phyloP scores from a whole-genome alignment of 1,139 yeast species.

The Pichiaceae sp. region DNA sequence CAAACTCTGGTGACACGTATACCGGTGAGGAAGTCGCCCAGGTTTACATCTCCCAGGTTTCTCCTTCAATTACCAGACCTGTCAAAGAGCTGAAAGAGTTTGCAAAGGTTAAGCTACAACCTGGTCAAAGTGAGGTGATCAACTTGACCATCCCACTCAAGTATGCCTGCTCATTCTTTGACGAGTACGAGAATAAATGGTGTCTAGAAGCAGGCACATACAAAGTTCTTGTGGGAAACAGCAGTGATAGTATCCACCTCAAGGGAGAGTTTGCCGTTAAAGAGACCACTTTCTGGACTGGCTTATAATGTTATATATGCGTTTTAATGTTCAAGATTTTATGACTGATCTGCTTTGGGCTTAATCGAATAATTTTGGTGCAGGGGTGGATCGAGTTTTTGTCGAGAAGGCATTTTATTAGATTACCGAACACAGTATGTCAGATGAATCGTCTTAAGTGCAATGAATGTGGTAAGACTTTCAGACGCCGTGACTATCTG shows the following conservation, averaged over 20 bases:
- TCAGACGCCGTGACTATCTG: too few species aligned
- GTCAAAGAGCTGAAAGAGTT: conserved; percentile 50
- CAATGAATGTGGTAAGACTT: too few species aligned
- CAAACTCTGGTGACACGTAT: neutral
- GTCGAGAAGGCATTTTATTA: too few species aligned
- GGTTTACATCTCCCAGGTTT: neutral
- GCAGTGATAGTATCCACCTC: conserved; percentile 1
- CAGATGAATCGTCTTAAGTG: too few species aligned
- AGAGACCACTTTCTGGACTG: neutral
- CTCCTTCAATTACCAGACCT: conserved; percentile 33
- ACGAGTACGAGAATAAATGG: conserved; percentile 18
- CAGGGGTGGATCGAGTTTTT: too few species aligned
- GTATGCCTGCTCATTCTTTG: conserved; percentile 1
- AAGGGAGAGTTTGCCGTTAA: conserved; percentile 2
- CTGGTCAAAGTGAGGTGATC: neutral
- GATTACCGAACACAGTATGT: too few species aligned
- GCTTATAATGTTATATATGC: neutral
- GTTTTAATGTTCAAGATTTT: too few species aligned
- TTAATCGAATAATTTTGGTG: too few species aligned
- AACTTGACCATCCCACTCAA: neutral
- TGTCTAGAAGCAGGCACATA: conserved; percentile 41
- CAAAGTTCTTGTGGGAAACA: conserved; percentile 35
- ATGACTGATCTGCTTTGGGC: too few species aligned
- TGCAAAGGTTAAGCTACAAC: conserved; percentile 12
- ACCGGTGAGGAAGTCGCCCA: conserved; percentile 1